These are phyloP conservation scores for Drechslerella stenobrocha DNA, from an alignment of 2,329 filamentous ascomycete genomes.

Conservation along the genomic window DNA sequence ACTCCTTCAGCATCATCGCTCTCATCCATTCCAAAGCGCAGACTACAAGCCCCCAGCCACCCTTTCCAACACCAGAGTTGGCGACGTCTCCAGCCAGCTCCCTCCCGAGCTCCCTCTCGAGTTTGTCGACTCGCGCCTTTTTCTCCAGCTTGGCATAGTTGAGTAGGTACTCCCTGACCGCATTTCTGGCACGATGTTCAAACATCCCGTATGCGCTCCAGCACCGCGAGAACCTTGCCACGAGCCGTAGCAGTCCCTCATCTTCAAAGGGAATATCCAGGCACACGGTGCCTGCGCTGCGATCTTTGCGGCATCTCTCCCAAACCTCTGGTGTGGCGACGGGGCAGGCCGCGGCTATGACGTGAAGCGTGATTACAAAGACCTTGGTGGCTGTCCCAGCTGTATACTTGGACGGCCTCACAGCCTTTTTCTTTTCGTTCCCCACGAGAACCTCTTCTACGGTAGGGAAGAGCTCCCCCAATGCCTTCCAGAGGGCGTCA, in stretches of 20 bases:
- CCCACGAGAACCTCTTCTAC: slow-evolving; percentile 24
- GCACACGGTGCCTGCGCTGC: slow-evolving; percentile 42
- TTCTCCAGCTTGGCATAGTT: slow-evolving; percentile 48
- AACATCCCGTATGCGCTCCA: slow-evolving; percentile 48
- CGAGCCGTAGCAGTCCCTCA: slow-evolving; percentile 52
- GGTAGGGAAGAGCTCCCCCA: slow-evolving; percentile 61
- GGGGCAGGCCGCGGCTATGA: slow-evolving; percentile 49
- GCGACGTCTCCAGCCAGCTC: slow-evolving; percentile 62
- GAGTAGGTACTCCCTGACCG: slow-evolving; percentile 49
- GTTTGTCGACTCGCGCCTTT: slow-evolving; percentile 23
- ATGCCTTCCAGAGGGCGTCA: slow-evolving; percentile 68
- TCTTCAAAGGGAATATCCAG: slow-evolving; percentile 55
- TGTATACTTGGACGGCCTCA: slow-evolving; percentile 46
- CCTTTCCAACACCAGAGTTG: slow-evolving; percentile 62
- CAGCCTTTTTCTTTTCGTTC: slow-evolving; percentile 48
- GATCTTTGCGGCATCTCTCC: slow-evolving; percentile 47
- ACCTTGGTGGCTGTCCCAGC: slow-evolving; percentile 50
- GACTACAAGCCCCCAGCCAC: slow-evolving; percentile 56
- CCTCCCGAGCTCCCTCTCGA: slow-evolving; percentile 52
- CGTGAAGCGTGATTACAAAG: slow-evolving; percentile 50
- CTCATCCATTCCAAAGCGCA: slow-evolving; percentile 69
- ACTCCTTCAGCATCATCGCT: slow-evolving; percentile 74
- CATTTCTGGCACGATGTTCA: slow-evolving; percentile 19
- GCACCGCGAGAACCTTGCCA: slow-evolving; percentile 48
- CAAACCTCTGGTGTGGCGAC: slow-evolving; percentile 49